Evolutionary conservation across 2,329 filamentous ascomycete genomes (phyloP).

Genomic region (Penicillium sp.): DNA sequence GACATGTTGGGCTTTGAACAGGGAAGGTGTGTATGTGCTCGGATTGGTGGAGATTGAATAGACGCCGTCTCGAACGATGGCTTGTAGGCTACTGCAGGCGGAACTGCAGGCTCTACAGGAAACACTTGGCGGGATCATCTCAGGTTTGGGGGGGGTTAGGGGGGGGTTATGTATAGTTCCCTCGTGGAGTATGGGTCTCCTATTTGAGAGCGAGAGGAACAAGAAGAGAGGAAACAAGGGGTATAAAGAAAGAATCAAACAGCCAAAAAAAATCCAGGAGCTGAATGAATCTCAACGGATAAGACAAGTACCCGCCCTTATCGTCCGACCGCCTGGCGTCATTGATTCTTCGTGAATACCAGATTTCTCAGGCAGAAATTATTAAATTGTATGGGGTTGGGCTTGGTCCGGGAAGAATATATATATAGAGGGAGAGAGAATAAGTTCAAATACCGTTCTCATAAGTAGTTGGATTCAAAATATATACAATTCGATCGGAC

Average conservation of each 20-base stretch:
- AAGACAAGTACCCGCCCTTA: constrained; percentile 23
- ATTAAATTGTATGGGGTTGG: background rate
- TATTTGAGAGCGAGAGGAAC: background rate
- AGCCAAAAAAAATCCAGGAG: constrained; percentile 6
- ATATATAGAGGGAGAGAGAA: background rate
- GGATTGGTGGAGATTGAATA: constrained; percentile 19
- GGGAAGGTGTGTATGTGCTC: background rate
- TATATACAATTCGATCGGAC: background rate
- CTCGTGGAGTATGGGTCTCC: background rate
- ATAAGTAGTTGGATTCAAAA: background rate
- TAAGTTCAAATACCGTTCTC: too few relatives aligned
- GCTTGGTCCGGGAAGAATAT: background rate
- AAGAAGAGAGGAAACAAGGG: background rate
- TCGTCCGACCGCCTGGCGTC: constrained; percentile 27
- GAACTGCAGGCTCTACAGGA: constrained; percentile 35
- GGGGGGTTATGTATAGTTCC: background rate
- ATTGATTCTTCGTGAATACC: constrained; percentile 9
- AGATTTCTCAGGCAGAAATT: background rate
- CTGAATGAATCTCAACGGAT: constrained; percentile 13
- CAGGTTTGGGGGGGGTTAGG: background rate
- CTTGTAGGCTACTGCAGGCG: constrained; percentile 36
- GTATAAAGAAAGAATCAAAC: constrained; percentile 5
- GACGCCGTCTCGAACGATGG: constrained; percentile 25
- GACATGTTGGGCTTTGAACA: background rate
- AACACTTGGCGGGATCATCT: constrained; percentile 34